Percentiles rank a stretch among this genome's conserved stretches.
Evolutionary conservation across 2,329 filamentous ascomycete genomes (phyloP).

Genomic region (Monilinia laxa): DNA sequence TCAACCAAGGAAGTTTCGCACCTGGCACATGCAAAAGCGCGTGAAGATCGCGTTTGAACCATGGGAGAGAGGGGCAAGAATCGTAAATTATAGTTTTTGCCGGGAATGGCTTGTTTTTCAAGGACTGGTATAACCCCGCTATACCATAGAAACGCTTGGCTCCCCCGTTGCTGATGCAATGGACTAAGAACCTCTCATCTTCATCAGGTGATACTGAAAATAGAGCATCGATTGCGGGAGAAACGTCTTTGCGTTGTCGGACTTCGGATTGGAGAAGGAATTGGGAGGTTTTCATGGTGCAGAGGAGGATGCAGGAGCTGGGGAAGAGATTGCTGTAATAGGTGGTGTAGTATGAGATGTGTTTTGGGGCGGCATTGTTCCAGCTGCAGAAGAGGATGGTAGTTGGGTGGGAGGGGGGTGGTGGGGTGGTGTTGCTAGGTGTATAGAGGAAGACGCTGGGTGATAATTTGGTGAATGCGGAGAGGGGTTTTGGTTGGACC

Average conservation of each 20-base stretch:
- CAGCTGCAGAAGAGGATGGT: slow-evolving; percentile 56
- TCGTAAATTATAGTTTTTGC: slow-evolving; percentile 30
- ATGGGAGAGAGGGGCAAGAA: slow-evolving; percentile 34
- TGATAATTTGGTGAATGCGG: slow-evolving; percentile 33
- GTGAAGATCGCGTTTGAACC: slow-evolving; percentile 34
- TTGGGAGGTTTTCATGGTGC: slow-evolving; percentile 49
- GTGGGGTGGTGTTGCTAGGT: slow-evolving; percentile 21
- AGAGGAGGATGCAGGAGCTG: slow-evolving; percentile 50
- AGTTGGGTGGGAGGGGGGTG: slow-evolving; percentile 26
- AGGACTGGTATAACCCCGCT: slow-evolving; percentile 24
- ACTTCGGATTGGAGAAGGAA: slow-evolving; percentile 45
- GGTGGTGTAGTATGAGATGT: slow-evolving; percentile 56
- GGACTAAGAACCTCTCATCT: slow-evolving; percentile 47
- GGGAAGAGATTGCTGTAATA: slow-evolving; percentile 54
- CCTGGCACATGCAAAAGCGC: slow-evolving; percentile 28
- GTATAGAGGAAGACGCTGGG: slow-evolving; percentile 30
- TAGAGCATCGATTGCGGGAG: slow-evolving; percentile 35
- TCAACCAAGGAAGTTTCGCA: slow-evolving; percentile 25
- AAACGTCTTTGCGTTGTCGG: slow-evolving; percentile 37
- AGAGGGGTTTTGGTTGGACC: slow-evolving; percentile 29
- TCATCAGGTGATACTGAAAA: slow-evolving; percentile 27
- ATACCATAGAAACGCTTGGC: slow-evolving; percentile 41
- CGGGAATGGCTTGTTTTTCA: slow-evolving; percentile 28
- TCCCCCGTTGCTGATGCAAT: slow-evolving; percentile 60
- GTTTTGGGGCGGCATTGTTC: slow-evolving; percentile 56